Base-by-base conservation (phyloP, 768 basidiomycete species). In the Lepiota subincarnata region DNA sequence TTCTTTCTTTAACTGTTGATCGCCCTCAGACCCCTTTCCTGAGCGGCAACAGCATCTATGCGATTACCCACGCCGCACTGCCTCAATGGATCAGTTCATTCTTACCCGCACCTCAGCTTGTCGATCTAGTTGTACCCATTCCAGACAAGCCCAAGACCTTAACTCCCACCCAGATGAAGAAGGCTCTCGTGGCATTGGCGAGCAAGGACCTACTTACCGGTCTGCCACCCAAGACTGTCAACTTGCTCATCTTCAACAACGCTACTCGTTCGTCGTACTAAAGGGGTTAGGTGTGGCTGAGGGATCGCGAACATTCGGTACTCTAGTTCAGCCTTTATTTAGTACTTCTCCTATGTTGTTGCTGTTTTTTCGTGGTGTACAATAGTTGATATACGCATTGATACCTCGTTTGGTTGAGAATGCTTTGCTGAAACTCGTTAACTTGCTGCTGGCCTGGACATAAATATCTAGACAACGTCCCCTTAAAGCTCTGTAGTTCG, bases 171-270 rank as follows among this genome's bases (percentile, higher is more conserved):
- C 82, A 88, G 68, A 73, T 98, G 57, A 97, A 92, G 84, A 71
- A 77, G 55, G 87, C 88, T 5, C 59, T 98, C 26, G 37, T 89
- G 26, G 70, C 67, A 1, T 74, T 98, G 4, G 69, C 87, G 11
- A 86, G 75, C 51, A 61, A 64, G 43, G 79, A 69, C 47, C 39
- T 77, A 14, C 72, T 97, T 10, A 22, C 52, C 0, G 74, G 79
- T 8, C 70, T 84, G 18, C 82, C 82, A 2, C 50, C 58, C 0
- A 68, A 78, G 44, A 86, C 89, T 2, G 71, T 78, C 38, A 92
- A 94, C 73, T 57, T 82, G 66, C 74, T 94, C 63, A 78, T 89
- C 59, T 93, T 81, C 74, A 92, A 92, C 76, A 92, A 92, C 59
- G 84, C 80, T 5, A 89, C 87, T 8, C 38, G 45, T 55, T 31